Conservation (phyloP, 208 protist genomes). For the Naegleria lovaniensis region DNA sequence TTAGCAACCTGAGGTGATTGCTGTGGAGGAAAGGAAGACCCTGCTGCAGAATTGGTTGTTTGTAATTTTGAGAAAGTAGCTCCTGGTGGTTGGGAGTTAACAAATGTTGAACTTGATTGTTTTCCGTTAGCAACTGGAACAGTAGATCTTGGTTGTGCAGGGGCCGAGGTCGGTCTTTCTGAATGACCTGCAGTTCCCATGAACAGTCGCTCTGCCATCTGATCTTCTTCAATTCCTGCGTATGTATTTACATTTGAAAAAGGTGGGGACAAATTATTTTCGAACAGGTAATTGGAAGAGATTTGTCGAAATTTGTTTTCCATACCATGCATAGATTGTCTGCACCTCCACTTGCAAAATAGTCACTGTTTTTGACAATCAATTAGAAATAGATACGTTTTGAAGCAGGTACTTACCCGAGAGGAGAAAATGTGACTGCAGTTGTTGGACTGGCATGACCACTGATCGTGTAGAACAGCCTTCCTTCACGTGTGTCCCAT, state of each 20-base stretch:
- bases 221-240: background rate
- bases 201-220: background rate
- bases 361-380: constrained; percentile 53
- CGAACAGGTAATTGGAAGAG: background rate
- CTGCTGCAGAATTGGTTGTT: background rate
- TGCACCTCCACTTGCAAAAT: constrained; percentile 60
- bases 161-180: background rate
- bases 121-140: background rate
- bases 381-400: constrained; percentile 36
- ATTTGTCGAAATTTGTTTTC: constrained; percentile 39
- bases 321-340: constrained; percentile 71
- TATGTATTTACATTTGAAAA: background rate
- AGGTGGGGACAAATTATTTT: background rate
- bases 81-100: background rate
- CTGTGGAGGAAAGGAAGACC: background rate
- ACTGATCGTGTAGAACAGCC: constrained; percentile 69
- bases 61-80: background rate
- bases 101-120: background rate
- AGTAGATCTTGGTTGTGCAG: background rate
- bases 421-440: constrained; percentile 20
- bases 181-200: background rate
- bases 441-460: constrained; percentile 65
- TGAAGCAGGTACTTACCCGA: background rate
- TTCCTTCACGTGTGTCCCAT: constrained; percentile 71
- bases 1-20: background rate